Percentiles rank a stretch among this genome's conserved stretches.
These are phyloP conservation scores for Eragrostis nindensis DNA, from an alignment of 176 grass and related monocot genomes.

Conservation along the genomic window DNA sequence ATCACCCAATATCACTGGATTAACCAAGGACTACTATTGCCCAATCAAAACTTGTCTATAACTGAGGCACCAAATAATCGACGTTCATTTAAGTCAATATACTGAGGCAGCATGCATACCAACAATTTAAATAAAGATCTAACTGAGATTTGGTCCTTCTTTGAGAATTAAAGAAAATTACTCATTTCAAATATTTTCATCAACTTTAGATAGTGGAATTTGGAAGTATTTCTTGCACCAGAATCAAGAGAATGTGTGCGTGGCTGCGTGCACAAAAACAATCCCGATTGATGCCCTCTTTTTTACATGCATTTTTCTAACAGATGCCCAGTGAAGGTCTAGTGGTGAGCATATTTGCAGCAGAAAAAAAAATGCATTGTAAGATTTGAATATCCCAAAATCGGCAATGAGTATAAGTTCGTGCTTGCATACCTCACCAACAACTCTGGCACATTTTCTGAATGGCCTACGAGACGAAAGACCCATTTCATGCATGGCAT, in stretches of 20 bases:
- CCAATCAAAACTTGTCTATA: conserved; percentile 1
- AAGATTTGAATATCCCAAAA: conserved; percentile 9
- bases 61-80: neutral
- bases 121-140: neutral
- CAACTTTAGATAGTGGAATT: neutral
- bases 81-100: neutral
- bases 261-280: neutral
- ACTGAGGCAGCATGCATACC: neutral
- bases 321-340: neutral
- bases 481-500: conserved; percentile 96
- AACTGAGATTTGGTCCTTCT: neutral
- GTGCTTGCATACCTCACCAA: conserved; percentile 80
- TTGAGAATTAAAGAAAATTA: neutral
- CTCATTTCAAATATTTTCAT: neutral
- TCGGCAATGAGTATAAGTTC: conserved; percentile 11
- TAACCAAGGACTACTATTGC: neutral
- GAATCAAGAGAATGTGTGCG: neutral
- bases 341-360: conserved; percentile 22
- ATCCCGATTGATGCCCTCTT: neutral
- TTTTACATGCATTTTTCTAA: neutral
- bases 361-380: neutral
- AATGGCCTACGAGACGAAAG: conserved; percentile 92
- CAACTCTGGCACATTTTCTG: conserved; percentile 95
- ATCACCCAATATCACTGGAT: neutral
- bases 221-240: neutral